Evolutionary conservation across 257 asterid genomes (phyloP).

Genomic region (Capsicum pubescens): DNA sequence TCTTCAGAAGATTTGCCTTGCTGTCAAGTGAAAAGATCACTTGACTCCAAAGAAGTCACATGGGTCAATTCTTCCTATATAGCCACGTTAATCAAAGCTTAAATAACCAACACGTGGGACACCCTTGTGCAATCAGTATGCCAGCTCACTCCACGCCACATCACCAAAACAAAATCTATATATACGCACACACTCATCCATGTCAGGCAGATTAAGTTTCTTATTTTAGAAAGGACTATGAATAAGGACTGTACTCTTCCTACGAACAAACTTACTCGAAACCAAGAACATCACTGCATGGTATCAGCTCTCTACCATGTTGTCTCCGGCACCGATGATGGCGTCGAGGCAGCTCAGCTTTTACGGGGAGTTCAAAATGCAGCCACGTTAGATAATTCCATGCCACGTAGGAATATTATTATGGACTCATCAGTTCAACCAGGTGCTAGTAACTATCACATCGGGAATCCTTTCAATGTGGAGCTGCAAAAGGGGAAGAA

Average conservation of each 20-base stretch:
- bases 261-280: not conserved
- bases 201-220: not conserved
- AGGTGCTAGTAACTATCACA: no score
- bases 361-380: not conserved
- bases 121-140: not conserved
- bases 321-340: constrained; percentile 21
- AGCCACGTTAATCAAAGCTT: no score
- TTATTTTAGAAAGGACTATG: not conserved
- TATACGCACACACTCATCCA: not conserved
- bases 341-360: not conserved
- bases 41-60: not conserved
- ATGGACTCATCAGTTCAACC: no score
- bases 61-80: not conserved
- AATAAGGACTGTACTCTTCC: not conserved
- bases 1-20: no score
- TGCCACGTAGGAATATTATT: not conserved
- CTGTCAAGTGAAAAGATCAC: not conserved
- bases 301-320: constrained; percentile 37
- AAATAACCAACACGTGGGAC: not conserved
- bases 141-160: not conserved
- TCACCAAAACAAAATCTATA: not conserved
- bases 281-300: constrained; percentile 24
- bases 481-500: not conserved
- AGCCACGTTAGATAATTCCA: not conserved
- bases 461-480: not conserved